These are phyloP conservation scores for Dispira parvispora DNA, from an alignment of 192 early-diverging fungal genomes.

Conservation along the genomic window DNA sequence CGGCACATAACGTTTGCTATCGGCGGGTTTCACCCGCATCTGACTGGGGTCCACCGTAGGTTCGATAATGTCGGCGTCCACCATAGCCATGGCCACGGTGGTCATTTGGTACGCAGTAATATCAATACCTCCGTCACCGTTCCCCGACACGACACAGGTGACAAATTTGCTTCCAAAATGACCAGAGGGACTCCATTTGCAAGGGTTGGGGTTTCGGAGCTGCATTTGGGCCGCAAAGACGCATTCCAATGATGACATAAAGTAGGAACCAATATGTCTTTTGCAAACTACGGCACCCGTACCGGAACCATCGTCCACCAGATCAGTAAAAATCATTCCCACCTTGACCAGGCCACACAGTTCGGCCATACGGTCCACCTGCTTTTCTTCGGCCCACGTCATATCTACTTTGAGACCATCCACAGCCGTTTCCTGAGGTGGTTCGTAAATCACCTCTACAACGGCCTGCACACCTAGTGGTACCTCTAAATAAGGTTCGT, in stretches of 20 bases:
- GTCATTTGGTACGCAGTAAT: slow-evolving; percentile 83
- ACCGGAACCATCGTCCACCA: slow-evolving; percentile 62
- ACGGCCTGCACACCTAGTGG: slow-evolving; percentile 93
- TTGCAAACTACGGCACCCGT: slow-evolving; percentile 71
- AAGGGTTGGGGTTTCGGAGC: slow-evolving; percentile 43
- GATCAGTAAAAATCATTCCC: slow-evolving; percentile 90
- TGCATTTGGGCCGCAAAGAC: slow-evolving; percentile 77
- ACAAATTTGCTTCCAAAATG: slow-evolving; percentile 88
- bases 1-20: slow-evolving; percentile 72
- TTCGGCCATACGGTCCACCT: slow-evolving; percentile 36
- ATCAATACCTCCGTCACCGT: slow-evolving; percentile 71
- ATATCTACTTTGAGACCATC: slow-evolving; percentile 50
- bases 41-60: slow-evolving; percentile 71
- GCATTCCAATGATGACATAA: slow-evolving; percentile 80
- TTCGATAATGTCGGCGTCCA: slow-evolving; percentile 77
- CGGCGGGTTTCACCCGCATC: slow-evolving; percentile 66
- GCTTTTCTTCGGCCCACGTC: slow-evolving; percentile 37
- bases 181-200: slow-evolving; percentile 56
- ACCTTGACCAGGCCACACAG: slow-evolving; percentile 52
- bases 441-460: slow-evolving; percentile 88
- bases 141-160: slow-evolving; percentile 84
- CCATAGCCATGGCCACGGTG: slow-evolving; percentile 77
- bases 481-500: slow-evolving; percentile 77
- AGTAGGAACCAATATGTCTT: slow-evolving; percentile 83
- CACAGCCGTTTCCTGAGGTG: slow-evolving; percentile 60